These are phyloP conservation scores for Epichloe sylvatica DNA, from an alignment of 2,329 filamentous ascomycete species.

Conservation along the genomic window DNA sequence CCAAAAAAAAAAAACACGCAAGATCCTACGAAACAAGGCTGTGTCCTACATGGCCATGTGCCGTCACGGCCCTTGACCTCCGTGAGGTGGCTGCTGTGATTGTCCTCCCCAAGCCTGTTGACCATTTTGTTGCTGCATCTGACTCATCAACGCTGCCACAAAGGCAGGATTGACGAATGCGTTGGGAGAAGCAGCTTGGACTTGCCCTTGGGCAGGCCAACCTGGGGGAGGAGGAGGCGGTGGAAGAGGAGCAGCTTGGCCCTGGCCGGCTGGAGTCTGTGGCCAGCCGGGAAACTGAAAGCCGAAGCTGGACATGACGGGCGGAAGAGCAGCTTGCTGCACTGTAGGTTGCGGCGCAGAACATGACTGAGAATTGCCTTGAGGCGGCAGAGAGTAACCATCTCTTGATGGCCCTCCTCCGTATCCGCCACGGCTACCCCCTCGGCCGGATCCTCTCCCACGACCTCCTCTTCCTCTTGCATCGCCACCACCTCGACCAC, in stretches of 20 bases:
- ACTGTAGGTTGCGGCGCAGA: constrained; percentile 10
- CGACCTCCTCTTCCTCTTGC: constrained; percentile 25
- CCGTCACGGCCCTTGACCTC: constrained; percentile 14
- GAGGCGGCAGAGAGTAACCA: constrained; percentile 29
- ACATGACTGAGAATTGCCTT: constrained; percentile 15
- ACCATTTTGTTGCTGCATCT: constrained; percentile 25
- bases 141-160: constrained; percentile 34
- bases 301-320: constrained; percentile 22
- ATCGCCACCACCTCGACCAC: constrained; percentile 26
- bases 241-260: constrained; percentile 16
- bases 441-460: constrained; percentile 28
- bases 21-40: neutral
- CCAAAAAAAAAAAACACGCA: neutral
- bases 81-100: constrained; percentile 14
- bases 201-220: constrained; percentile 12
- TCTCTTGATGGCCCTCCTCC: constrained; percentile 16
- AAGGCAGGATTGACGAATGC: constrained; percentile 46
- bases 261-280: constrained; percentile 14
- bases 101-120: constrained; percentile 15
- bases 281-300: constrained; percentile 33
- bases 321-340: constrained; percentile 9
- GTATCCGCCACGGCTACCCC: constrained; percentile 23
- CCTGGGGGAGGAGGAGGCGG: constrained; percentile 28
- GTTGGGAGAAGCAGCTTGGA: constrained; percentile 19
- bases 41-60: constrained; percentile 1